Evolutionary conservation across 495 filamentous ascomycete species (phyloP).

Genomic region (Podospora fimiseda): DNA sequence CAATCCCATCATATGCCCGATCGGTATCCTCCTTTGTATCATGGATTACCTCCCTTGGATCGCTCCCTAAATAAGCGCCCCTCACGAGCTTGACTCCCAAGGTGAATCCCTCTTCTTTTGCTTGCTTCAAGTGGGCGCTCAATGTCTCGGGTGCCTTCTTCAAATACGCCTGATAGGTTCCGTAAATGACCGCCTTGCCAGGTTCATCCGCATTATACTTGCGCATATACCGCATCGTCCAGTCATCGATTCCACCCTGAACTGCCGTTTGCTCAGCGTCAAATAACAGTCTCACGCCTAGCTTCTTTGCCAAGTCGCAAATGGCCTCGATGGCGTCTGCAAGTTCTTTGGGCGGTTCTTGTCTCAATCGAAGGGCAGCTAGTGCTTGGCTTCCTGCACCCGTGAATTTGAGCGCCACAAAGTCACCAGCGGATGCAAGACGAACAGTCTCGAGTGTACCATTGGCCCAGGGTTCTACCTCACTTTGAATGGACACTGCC

Average conservation of each 20-base stretch:
- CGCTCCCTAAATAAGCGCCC: slow-evolving; percentile 79
- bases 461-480: slow-evolving; percentile 65
- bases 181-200: slow-evolving; percentile 52
- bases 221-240: slow-evolving; percentile 73
- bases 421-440: slow-evolving; percentile 69
- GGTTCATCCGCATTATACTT: slow-evolving; percentile 54
- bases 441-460: slow-evolving; percentile 72
- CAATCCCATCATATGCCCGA: slow-evolving; percentile 34
- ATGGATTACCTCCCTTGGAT: slow-evolving; percentile 73
- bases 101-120: slow-evolving; percentile 62
- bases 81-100: slow-evolving; percentile 88
- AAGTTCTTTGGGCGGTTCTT: slow-evolving; percentile 56
- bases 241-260: slow-evolving; percentile 77
- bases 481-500: slow-evolving; percentile 45
- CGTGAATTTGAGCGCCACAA: slow-evolving; percentile 86
- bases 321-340: slow-evolving; percentile 63
- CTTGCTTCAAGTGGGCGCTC: slow-evolving; percentile 57
- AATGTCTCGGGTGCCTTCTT: slow-evolving; percentile 62
- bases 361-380: slow-evolving; percentile 50
- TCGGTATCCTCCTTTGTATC: slow-evolving; percentile 75
- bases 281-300: slow-evolving; percentile 70
- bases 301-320: slow-evolving; percentile 66
- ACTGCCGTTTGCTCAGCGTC: slow-evolving; percentile 83
- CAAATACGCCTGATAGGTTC: slow-evolving; percentile 77
- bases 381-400: slow-evolving; percentile 81